Evolutionary conservation across 2,329 filamentous ascomycete genomes (phyloP).

Genomic region (Penicillium nordicum): DNA sequence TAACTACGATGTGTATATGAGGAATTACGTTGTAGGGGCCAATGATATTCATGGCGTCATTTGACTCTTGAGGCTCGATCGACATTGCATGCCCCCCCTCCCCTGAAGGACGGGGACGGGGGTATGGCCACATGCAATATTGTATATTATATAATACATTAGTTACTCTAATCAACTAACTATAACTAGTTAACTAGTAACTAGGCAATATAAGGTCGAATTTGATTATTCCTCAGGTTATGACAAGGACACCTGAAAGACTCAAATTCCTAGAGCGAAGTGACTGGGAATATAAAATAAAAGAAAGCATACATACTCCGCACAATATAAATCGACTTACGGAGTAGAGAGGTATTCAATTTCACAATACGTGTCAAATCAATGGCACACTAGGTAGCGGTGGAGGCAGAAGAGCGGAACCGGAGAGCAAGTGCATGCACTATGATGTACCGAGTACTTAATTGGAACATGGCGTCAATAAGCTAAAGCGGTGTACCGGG

Average conservation of each 20-base stretch:
- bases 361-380: constrained; percentile 16
- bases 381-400: constrained; percentile 2
- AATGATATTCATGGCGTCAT: constrained; percentile 20
- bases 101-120: constrained; percentile 19
- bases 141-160: not conserved
- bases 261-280: not conserved
- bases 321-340: not conserved
- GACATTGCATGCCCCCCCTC: constrained; percentile 30
- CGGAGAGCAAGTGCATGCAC: not conserved
- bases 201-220: not conserved
- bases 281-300: not conserved
- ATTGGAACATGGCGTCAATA: not conserved
- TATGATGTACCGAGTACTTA: constrained; percentile 4
- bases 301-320: not conserved
- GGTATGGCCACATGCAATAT: constrained; percentile 1
- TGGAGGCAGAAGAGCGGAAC: constrained; percentile 4
- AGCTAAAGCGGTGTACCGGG: constrained; percentile 3
- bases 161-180: too few relatives aligned
- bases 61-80: constrained; percentile 30
- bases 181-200: not conserved
- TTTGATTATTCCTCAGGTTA: not conserved
- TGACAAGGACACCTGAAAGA: not conserved
- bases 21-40: constrained; percentile 7
- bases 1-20: not conserved
- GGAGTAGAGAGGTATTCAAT: too few relatives aligned